Conservation (phyloP, 208 protist species). For the Crithidia acanthocephali region DNA sequence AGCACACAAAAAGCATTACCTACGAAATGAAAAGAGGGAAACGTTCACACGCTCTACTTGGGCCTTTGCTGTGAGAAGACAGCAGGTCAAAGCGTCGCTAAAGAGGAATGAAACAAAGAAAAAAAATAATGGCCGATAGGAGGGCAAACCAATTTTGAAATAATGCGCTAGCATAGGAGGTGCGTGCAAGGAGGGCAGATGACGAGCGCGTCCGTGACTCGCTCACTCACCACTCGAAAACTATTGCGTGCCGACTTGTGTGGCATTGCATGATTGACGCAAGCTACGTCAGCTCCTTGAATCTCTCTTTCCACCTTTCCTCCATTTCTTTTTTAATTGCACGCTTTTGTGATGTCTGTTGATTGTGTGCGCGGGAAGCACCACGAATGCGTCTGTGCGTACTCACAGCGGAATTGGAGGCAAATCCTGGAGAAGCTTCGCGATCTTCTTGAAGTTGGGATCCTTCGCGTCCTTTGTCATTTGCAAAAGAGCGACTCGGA, state of each 20-base stretch:
- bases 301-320: neutral
- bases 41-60: neutral
- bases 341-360: too few relatives aligned
- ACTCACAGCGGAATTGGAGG: constrained; percentile 40
- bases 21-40: neutral
- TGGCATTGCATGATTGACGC: too few relatives aligned
- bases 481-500: constrained; percentile 80
- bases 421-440: constrained; percentile 53
- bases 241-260: too few relatives aligned
- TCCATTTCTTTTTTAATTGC: neutral
- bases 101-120: too few relatives aligned
- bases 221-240: neutral
- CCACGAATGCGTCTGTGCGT: too few relatives aligned
- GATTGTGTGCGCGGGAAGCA: too few relatives aligned
- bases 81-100: neutral
- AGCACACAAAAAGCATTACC: neutral
- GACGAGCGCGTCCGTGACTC: neutral
- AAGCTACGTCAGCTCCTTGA: too few relatives aligned
- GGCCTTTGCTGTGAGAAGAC: neutral
- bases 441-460: constrained; percentile 70
- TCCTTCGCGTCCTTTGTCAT: constrained; percentile 70
- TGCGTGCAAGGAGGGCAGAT: neutral
- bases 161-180: neutral
- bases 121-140: too few relatives aligned
- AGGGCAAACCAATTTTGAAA: too few relatives aligned